Base-by-base conservation (phyloP, 306 rosid species). In the Inga oerstediana region DNA sequence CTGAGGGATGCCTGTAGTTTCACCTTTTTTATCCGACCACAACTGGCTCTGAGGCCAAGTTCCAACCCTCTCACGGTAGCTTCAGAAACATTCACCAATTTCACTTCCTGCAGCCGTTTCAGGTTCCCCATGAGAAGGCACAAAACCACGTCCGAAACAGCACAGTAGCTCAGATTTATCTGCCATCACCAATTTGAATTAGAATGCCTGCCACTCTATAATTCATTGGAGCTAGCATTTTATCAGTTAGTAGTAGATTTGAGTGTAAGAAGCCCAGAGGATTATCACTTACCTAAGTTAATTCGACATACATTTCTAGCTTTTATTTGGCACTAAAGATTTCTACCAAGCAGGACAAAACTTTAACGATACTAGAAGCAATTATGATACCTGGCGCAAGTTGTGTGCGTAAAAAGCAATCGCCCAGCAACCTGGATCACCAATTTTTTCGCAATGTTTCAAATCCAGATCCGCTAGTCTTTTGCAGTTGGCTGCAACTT, bases 101-200 rank as follows among this genome's bases (percentile, higher is more conserved):
- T 91, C 13, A 87, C 90, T 71, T 91, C 95, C 81, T 89, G 95
- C 39, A 91, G 95, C 76, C 95, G 90, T 45, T 89, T 85, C 76
- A 91, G 86, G 75, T 86, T 88, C 27, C 91, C 87, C 93, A 88
- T 83, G 71, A 91, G 79, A 87, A 86, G 74, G 87, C 88, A 88
- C 84, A 91, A 87, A 85, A 82, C 85, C 88, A 80, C 44, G 80
- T 91, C 95, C 11, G 95, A 88, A 41, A 91, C 87, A 9, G 64
- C 74, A 78, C 95, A 89, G 70, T 81, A 48, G 87, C 95, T 87
- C 87, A 89, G 74, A 80, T 91, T 91, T 88, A 91, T 85, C 95
- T 91, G 95, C 43, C 80, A 30, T 51, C 65, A 68, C 75, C 3
- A 75, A 54, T 15, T 70, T 65, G 14, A 79, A 82, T 65, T 54